Evolutionary conservation across 1,284 basidiomycete species (phyloP), one percentile per base, ranked within the genome.

Genomic region (Ganoderma lucidum): DNA sequence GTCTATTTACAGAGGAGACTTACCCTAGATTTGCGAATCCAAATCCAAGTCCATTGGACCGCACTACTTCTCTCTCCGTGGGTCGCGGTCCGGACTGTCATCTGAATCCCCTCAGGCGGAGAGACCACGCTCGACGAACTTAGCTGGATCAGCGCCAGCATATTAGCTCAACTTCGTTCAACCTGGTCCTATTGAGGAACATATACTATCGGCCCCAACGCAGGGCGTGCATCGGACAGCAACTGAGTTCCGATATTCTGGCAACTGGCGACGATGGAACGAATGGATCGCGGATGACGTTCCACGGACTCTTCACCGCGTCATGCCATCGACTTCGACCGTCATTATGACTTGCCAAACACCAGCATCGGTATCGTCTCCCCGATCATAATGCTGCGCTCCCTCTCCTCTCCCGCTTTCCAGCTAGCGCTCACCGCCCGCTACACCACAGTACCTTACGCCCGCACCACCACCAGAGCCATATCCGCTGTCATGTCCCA

Each of bases 401-500:
- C 60, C 19, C 6, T 65, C 53, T 30, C 8, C 35, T 61, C 32
- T 41, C 53, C 53, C 61, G 64, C 42, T n/a, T 48, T 42, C 56
- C 32, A 58, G 60, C 58, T 23, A 23, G 23, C 23, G 23, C 23
- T 39, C 62, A 23, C 19, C 39, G 44, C 59, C 12, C 62, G 23
- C 37, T 35, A n/a, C 28, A 48, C 19, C 63, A n/a, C 19, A 10
- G 4, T 45, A 61, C 30, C 14, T 56, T 2, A 58, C 39, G 37
- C 37, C 45, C 17, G 19, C 56, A 35, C 48, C 17, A 10, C 60
- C 30, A 9, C 45, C 59, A 42, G 39, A 60, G 23, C 28, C 6
- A 64, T 66, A 28, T 51, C 56, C 51, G 28, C 64, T n/a, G 65
- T 53, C 23, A 70, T 70, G 71, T 15, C 71, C 19, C 51, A 66